Percentiles rank a stretch among this genome's conserved stretches.
These are phyloP conservation scores for Keqinozyma sinolaborantium DNA, from an alignment of 1,139 yeast genomes.

Conservation along the genomic window DNA sequence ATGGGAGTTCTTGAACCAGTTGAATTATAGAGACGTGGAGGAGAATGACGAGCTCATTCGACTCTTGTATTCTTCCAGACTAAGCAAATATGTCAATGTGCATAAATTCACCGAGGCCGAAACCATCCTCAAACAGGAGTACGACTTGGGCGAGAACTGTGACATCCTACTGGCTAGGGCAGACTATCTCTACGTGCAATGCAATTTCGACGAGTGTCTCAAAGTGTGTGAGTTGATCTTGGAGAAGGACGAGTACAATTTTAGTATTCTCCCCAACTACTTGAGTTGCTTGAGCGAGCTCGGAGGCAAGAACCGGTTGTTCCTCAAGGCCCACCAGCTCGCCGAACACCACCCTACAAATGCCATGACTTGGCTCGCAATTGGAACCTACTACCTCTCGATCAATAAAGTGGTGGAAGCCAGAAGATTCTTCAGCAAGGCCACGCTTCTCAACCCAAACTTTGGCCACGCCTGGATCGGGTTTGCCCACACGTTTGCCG, in stretches of 20 bases:
- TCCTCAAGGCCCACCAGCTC: slow-evolving; percentile 76
- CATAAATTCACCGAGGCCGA: slow-evolving; percentile 65
- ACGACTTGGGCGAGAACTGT: slow-evolving; percentile 61
- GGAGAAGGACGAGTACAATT: slow-evolving; percentile 64
- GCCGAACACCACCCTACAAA: slow-evolving; percentile 83
- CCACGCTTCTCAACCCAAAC: slow-evolving; percentile 84
- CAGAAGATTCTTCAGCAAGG: slow-evolving; percentile 81
- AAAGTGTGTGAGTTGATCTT: slow-evolving; percentile 67
- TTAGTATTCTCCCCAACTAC: slow-evolving; percentile 74
- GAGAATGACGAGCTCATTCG: slow-evolving; percentile 79
- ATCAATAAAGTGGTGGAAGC: slow-evolving; percentile 78
- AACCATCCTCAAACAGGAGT: slow-evolving; percentile 63
- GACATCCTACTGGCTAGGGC: slow-evolving; percentile 72
- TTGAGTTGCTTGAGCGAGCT: slow-evolving; percentile 83
- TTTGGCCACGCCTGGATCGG: slow-evolving; percentile 98
- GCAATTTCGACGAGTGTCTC: slow-evolving; percentile 76
- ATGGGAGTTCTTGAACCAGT: slow-evolving; percentile 68
- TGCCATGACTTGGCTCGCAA: slow-evolving; percentile 88
- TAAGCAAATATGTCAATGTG: slow-evolving; percentile 70
- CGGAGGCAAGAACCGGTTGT: slow-evolving; percentile 78
- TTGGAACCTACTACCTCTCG: slow-evolving; percentile 84
- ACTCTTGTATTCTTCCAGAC: slow-evolving; percentile 69
- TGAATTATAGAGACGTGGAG: slow-evolving; percentile 74
- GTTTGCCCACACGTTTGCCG: slow-evolving; percentile 96
- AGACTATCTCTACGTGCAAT: slow-evolving; percentile 69